These are phyloP conservation scores for Aspergillus pseudotamarii DNA, from an alignment of 2,329 filamentous ascomycete genomes.

Conservation along the genomic window DNA sequence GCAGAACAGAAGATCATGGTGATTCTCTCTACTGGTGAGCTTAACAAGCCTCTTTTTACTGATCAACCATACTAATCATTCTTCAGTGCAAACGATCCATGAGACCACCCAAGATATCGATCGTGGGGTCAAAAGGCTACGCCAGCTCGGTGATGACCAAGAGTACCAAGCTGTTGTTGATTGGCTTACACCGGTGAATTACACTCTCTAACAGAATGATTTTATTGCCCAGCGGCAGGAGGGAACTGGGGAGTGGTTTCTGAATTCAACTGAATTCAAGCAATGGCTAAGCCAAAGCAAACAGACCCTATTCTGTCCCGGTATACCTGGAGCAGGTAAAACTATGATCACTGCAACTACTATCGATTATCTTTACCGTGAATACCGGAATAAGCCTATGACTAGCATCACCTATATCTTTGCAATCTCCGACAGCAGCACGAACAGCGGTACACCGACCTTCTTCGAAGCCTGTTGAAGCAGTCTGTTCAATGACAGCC, in stretches of 20 bases:
- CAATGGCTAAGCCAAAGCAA: constrained; percentile 14
- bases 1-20: not conserved
- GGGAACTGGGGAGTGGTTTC: constrained; percentile 26
- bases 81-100: not conserved
- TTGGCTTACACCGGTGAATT: constrained; percentile 17
- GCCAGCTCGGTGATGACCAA: not conserved
- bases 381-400: not conserved
- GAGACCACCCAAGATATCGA: not conserved
- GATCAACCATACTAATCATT: not conserved
- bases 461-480: constrained; percentile 42
- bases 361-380: not conserved
- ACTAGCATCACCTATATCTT: constrained; percentile 51
- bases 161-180: constrained; percentile 9
- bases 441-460: constrained; percentile 38
- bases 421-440: constrained; percentile 46
- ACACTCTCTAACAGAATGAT: constrained; percentile 20
- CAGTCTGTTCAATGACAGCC: constrained; percentile 36
- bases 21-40: not conserved
- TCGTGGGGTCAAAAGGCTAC: not conserved
- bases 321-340: constrained; percentile 25
- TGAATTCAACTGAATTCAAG: constrained; percentile 20
- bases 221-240: constrained; percentile 10
- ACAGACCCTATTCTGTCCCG: constrained; percentile 19
- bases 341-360: constrained; percentile 18
- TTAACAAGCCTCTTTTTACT: not conserved